Base-by-base conservation (phyloP, 2,329 filamentous ascomycete genomes). In the Fusarium siculi region DNA sequence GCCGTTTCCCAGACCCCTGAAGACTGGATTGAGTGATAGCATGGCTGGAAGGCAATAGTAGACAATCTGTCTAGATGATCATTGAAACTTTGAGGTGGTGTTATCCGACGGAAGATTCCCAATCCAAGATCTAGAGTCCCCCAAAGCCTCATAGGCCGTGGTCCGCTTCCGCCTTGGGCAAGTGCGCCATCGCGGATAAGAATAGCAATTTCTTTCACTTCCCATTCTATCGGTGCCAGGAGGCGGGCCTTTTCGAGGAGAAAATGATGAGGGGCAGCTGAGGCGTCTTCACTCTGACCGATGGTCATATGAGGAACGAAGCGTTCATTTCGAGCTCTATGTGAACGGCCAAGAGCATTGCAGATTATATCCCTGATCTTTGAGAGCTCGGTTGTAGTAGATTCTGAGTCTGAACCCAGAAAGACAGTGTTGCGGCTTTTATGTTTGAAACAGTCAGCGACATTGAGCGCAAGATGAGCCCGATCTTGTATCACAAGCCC, bases 81-180 rank as follows among this genome's bases (percentile, higher is more conserved):
- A 16, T 54, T 69, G 19, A 76, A 66, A 18, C 42, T 39, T 16
- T 59, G 44, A 19, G 69, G 64, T 5, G 66, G 39, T n/a, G 39
- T 9, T 15, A 19, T 44, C 39, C 47, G 56, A 37, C 37, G 63
- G 14, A 78, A 42, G 19, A 52, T 57, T 7, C 68, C 66, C 12
- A 74, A 74, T 7, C 69, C 71, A 7, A 84, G 74, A 43, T 85
- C 78, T 25, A 92, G 81, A 5, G 80, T 83, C 4, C 86, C 87
- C 88, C 89, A 91, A 28, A 88, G 74, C 44, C 82, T 86, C 91
- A 93, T 92, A 46, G 83, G 80, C 30, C 82, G 84, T 2, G 80
- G 77, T 11, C 79, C 69, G 11, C 78, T 55, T 70, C 79, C 63
- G 72, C 76, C 43, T 68, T 76, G 50, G 71, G 75, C 49, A 76